Percentiles rank a stretch among this genome's conserved stretches.
phyloP scores from a whole-genome alignment of 108 stramenopile species.

The Hondaea fermentalgiana region DNA sequence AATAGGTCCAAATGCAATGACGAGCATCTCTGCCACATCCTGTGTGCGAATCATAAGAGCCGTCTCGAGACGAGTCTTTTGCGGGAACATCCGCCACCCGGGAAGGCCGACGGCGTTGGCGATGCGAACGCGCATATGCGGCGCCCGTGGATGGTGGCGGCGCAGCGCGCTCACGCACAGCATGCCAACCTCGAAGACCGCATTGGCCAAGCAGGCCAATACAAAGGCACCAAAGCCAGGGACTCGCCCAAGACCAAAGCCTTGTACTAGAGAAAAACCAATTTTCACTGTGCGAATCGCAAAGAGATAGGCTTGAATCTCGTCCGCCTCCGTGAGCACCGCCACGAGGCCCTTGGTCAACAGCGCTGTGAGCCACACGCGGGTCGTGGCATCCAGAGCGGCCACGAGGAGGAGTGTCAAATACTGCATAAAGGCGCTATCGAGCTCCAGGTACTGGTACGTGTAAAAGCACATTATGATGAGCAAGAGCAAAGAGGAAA shows the following conservation, averaged over 20 bases:
- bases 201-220: not conserved
- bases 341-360: not conserved
- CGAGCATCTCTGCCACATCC: not conserved
- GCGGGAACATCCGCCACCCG: not conserved
- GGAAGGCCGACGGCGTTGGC: not conserved
- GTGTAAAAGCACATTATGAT: not conserved
- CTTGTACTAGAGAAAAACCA: not conserved
- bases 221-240: not conserved
- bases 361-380: not conserved
- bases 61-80: not conserved
- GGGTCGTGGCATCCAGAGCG: not conserved
- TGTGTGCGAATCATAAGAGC: not conserved
- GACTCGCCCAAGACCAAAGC: not conserved
- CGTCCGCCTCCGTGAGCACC: not conserved
- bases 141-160: not conserved
- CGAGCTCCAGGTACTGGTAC: not conserved
- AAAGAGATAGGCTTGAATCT: not conserved
- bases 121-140: not conserved
- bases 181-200: not conserved
- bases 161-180: not conserved
- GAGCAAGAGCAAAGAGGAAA: not conserved
- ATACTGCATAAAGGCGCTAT: not conserved
- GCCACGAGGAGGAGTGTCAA: not conserved
- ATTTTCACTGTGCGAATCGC: not conserved
- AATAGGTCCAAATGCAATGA: not conserved